These are phyloP conservation scores for Sordariomycetes sp. DNA, from an alignment of 2,329 filamentous ascomycete species.

Conservation along the genomic window DNA sequence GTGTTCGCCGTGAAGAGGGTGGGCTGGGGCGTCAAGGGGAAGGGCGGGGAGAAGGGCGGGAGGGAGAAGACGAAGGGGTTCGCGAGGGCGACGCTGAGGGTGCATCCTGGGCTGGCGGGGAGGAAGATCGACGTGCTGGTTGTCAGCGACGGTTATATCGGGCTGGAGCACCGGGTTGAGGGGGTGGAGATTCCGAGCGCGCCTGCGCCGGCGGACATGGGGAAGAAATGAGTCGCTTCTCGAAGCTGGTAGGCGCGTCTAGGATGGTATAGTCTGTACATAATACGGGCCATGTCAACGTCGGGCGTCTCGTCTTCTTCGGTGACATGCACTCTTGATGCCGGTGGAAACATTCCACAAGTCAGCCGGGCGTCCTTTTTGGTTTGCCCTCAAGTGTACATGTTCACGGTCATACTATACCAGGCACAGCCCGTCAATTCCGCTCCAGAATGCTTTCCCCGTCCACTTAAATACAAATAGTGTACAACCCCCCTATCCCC, in stretches of 20 bases:
- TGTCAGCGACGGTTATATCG: constrained; percentile 78
- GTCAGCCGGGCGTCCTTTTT: no score
- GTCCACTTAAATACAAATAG: no score
- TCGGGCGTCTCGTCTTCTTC: no score
- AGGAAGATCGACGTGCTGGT: constrained; percentile 62
- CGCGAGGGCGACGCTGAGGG: constrained; percentile 42
- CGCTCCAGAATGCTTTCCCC: no score
- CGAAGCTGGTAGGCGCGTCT: no score
- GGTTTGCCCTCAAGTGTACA: no score
- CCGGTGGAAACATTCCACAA: not conserved
- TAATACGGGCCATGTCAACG: no score
- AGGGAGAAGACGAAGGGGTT: constrained; percentile 24
- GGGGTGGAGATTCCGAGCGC: constrained; percentile 37
- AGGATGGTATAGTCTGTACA: not conserved
- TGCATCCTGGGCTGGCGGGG: constrained; percentile 33
- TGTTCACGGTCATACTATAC: no score
- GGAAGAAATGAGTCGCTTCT: constrained; percentile 21
- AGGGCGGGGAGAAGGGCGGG: not conserved
- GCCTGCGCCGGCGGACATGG: constrained; percentile 21
- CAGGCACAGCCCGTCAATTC: no score
- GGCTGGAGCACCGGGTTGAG: constrained; percentile 43
- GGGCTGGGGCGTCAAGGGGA: constrained; percentile 42
- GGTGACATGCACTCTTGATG: no score
- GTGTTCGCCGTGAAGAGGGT: constrained; percentile 78
- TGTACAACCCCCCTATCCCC: no score